Base-by-base conservation (phyloP, 2,329 filamentous ascomycete genomes). In the Claviceps citrina region DNA sequence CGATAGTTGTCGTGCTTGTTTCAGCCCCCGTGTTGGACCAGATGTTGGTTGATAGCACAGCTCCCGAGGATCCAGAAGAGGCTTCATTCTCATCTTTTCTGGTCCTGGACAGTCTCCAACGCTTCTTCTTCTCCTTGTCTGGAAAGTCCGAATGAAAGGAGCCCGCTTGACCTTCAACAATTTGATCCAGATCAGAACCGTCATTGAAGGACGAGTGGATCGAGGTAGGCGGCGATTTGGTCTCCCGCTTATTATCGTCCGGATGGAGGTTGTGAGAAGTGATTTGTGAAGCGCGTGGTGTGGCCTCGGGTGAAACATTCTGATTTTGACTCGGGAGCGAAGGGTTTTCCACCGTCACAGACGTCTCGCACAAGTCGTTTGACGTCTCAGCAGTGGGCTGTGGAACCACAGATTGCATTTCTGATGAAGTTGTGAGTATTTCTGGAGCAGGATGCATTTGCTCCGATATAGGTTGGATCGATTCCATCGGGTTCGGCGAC, bases 151-250 rank as follows among this genome's bases (percentile, higher is more conserved):
- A 39, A n/a, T 49, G 49, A 20, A 49, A 41, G 5, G 58, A 36
- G 22, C 22, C 50, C 6, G 54, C 50, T 1, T 59, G 49, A 25
- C 85, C 81, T 22, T 86, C 83, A 7, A 50, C 35, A 8, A 70
- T 58, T 44, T 81, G 77, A 46, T 93, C 86, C 24, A 78, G 55
- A 53, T 94, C 86, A 0, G 85, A 93, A 18, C 79, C 76, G 48
- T 93, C 86, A 19, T 89, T 91, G 47, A 77, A 75, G 0, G 72
- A 76, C 22, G 84, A 89, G 49, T 83, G 76, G 43, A 86, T 67
- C 0, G 86, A 93, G 3, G 78, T 75, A 1, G 82, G 75, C 0
- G 84, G 84, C 1, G 85, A 93, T 44, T 71, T 70, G 46, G 76
- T 76, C 0, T 78, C 76, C 47, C 74, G 78, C 25, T 87, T 56